Base-by-base conservation (phyloP, 2,329 filamentous ascomycete genomes). In the Metarhizium guizhouense region DNA sequence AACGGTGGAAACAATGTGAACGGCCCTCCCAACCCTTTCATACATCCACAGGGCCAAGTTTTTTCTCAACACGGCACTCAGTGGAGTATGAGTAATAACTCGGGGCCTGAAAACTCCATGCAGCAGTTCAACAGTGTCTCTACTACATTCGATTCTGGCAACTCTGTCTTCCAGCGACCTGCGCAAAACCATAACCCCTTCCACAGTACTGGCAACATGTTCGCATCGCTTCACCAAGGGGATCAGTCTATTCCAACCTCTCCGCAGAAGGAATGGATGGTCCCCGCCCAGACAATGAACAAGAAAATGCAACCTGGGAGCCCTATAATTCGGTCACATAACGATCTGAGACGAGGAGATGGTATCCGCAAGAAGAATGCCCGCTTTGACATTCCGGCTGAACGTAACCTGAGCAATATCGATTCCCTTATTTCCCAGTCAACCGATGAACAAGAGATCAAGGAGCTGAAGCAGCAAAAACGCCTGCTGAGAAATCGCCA, bases 281-380 rank as follows among this genome's bases (percentile, higher is more conserved):
- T 70, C 55, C 70, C 69, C 70, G 72, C 74, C 57, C 76, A 79
- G 61, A 69, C 73, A 52, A 73, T 80, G 70, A 72, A 73, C 58
- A 84, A 84, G 73, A 78, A 81, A 63, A 84, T 87, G 78, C 79
- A 74, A 38, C 81, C 84, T 47, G 82, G 82, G 68, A 92, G 83
- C 71, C 83, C 88, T 32, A 77, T 81, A 55, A 81, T 87, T 71
- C 83, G 84, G 67, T 87, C 82, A 63, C 87, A 88, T 74, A 90
- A 91, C 59, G 86, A 92, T 55, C 77, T 89, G 70, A 80, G 84
- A 59, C 82, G 89, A 63, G 85, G 90, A 56, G 91, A 95, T 64
- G 90, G 94, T 59, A 95, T 97, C 72, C 84, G 94, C 66, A 99
- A 99, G 85, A 97, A 97, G 87, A 99, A 97, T 68, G 91, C 92